A percentile compares a stretch with the other conserved stretches of the same genome.
Conservation (phyloP, 768 basidiomycete genomes). For the Tricholomella constricta region DNA sequence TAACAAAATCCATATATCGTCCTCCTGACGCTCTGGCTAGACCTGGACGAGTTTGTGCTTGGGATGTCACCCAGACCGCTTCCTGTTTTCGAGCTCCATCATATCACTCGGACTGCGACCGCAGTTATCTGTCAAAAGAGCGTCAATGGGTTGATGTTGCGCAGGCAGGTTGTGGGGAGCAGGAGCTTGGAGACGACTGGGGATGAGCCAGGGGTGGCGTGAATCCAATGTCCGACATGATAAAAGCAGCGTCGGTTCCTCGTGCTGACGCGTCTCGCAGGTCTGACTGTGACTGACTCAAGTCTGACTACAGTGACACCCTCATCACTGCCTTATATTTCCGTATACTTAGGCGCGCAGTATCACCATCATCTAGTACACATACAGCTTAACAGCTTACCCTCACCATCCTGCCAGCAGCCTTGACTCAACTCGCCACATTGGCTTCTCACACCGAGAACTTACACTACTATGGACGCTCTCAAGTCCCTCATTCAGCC, state of each 20-base stretch:
- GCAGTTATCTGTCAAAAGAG: not conserved
- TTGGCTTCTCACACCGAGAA: slow-evolving; percentile 20
- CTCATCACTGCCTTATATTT: slow-evolving; percentile 19
- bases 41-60: not conserved
- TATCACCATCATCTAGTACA: not conserved
- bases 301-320: slow-evolving; percentile 14
- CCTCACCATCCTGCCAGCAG: slow-evolving; percentile 14
- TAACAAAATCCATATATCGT: slow-evolving; percentile 6
- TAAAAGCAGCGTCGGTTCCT: slow-evolving; percentile 11
- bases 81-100: not conserved
- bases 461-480: slow-evolving; percentile 59
- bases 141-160: not conserved
- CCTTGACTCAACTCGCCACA: slow-evolving; percentile 14
- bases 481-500: slow-evolving; percentile 82
- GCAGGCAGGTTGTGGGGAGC: not conserved
- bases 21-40: not conserved
- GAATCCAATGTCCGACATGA: slow-evolving; percentile 13
- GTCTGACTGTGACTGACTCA: slow-evolving; percentile 24
- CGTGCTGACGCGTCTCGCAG: slow-evolving; percentile 16
- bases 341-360: slow-evolving; percentile 19
- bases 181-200: not conserved
- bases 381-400: slow-evolving; percentile 12
- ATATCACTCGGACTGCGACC: not conserved
- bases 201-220: slow-evolving; percentile 8
- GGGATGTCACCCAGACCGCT: not conserved